Percentiles rank a stretch among this genome's conserved stretches.
These are phyloP conservation scores for Coelastrella sp. DNA, from an alignment of 139 green algal genomes.

Conservation along the genomic window DNA sequence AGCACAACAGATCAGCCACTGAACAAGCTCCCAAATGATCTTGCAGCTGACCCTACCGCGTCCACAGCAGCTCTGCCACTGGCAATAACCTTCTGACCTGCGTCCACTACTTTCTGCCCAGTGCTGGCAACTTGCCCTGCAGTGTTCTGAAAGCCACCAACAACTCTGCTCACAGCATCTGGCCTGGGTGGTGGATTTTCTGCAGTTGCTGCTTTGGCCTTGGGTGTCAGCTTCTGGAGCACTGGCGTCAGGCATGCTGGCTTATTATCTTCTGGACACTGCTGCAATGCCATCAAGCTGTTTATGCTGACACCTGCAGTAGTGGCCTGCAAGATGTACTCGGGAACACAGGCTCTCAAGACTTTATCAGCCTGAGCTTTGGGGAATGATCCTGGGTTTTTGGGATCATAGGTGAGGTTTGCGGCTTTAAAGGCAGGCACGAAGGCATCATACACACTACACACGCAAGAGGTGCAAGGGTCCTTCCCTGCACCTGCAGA, in stretches of 20 bases:
- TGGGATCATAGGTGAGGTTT: background rate
- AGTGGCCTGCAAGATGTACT: background rate
- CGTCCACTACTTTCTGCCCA: background rate
- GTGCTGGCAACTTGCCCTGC: background rate
- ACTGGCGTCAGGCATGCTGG: background rate
- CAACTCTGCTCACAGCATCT: background rate
- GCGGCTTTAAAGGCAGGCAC: background rate
- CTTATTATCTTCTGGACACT: background rate
- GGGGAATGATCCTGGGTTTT: background rate
- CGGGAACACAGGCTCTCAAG: background rate
- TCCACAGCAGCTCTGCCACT: background rate
- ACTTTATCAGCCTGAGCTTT: background rate
- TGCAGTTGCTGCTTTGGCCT: background rate
- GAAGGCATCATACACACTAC: background rate
- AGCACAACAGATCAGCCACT: background rate
- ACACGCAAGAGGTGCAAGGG: background rate
- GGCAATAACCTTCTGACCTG: background rate
- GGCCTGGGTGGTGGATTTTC: background rate
- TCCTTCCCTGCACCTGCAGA: background rate
- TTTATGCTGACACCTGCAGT: background rate
- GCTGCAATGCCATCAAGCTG: background rate
- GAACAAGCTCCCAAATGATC: background rate
- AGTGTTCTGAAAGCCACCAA: background rate
- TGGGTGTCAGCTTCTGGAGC: background rate
- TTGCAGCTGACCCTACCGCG: background rate